Evolutionary conservation across 306 rosid species (phyloP).

Genomic region (Amphicarpaea edgeworthii): DNA sequence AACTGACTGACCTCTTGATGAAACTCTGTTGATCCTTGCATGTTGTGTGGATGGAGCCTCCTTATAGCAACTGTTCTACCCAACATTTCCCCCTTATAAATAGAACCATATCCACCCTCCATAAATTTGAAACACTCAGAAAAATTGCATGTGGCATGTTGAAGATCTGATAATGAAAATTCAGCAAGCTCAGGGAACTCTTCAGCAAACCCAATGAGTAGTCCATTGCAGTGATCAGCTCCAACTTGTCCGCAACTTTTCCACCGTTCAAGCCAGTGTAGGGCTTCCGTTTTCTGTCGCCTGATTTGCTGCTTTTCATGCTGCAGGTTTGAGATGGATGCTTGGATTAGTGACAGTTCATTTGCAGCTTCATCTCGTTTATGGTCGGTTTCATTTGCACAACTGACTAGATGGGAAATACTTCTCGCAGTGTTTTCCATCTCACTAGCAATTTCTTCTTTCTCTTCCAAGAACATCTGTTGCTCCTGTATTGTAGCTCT

Average conservation of each 20-base stretch:
- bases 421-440: constrained; percentile 67
- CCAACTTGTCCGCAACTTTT: constrained; percentile 62
- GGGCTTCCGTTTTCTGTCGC: constrained; percentile 70
- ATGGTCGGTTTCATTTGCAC: constrained; percentile 62
- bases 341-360: constrained; percentile 67
- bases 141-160: constrained; percentile 82
- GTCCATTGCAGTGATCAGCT: constrained; percentile 54
- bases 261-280: constrained; percentile 81
- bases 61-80: constrained; percentile 82
- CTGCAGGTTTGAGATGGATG: constrained; percentile 68
- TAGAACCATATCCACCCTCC: constrained; percentile 74
- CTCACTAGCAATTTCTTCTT: constrained; percentile 54
- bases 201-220: constrained; percentile 59
- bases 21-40: constrained; percentile 73
- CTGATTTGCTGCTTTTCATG: constrained; percentile 73
- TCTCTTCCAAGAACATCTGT: constrained; percentile 62
- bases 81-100: constrained; percentile 87
- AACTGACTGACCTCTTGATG: constrained; percentile 71
- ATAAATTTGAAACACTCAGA: constrained; percentile 79
- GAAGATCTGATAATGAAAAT: constrained; percentile 72
- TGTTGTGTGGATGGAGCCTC: constrained; percentile 67
- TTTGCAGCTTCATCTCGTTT: constrained; percentile 65
- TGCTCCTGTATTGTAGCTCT: constrained; percentile 59
- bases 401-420: constrained; percentile 67
- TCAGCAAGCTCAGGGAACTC: constrained; percentile 66